Conservation (phyloP, 2,329 filamentous ascomycete genomes). For the Aspergillus pseudotamarii region DNA sequence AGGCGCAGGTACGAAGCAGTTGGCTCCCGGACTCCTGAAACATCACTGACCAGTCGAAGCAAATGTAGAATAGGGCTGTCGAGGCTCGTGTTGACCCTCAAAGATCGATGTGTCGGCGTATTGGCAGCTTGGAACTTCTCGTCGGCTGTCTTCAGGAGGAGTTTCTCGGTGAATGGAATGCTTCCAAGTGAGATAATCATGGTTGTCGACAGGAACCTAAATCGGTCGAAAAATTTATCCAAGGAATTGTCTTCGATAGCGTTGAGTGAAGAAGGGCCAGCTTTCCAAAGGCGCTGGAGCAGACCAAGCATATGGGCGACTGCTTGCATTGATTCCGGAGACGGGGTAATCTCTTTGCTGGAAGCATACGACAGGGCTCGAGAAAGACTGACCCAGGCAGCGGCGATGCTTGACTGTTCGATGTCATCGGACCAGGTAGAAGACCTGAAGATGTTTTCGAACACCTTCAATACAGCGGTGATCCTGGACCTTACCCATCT, state of each 20-base stretch:
- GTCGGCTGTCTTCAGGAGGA: conserved; percentile 56
- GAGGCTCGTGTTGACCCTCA: conserved; percentile 28
- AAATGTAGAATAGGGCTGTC: conserved; percentile 45
- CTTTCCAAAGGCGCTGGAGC: conserved; percentile 69
- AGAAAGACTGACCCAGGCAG: conserved; percentile 64
- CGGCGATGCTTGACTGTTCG: conserved; percentile 50
- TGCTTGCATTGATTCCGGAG: conserved; percentile 78
- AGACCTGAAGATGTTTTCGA: conserved; percentile 57
- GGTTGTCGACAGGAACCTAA: conserved; percentile 54
- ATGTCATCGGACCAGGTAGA: conserved; percentile 54
- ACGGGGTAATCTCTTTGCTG: conserved; percentile 88
- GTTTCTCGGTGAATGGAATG: conserved; percentile 54
- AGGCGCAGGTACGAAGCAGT: conserved; percentile 32
- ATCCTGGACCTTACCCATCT: conserved; percentile 83
- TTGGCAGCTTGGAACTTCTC: conserved; percentile 53
- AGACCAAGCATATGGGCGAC: conserved; percentile 72
- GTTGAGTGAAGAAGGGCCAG: conserved; percentile 48
- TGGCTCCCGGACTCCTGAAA: conserved; percentile 20
- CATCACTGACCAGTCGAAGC: conserved; percentile 36
- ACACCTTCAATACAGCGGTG: conserved; percentile 63
- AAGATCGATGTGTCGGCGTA: conserved; percentile 39
- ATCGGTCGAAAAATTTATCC: conserved; percentile 51
- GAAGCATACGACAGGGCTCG: conserved; percentile 63
- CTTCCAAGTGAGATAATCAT: conserved; percentile 55
- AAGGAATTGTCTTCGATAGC: conserved; percentile 27